Evolutionary conservation across 192 early-diverging fungal genomes (phyloP), one percentile per base, ranked within the genome.

Genomic region (Helicostylum pulchrum): DNA sequence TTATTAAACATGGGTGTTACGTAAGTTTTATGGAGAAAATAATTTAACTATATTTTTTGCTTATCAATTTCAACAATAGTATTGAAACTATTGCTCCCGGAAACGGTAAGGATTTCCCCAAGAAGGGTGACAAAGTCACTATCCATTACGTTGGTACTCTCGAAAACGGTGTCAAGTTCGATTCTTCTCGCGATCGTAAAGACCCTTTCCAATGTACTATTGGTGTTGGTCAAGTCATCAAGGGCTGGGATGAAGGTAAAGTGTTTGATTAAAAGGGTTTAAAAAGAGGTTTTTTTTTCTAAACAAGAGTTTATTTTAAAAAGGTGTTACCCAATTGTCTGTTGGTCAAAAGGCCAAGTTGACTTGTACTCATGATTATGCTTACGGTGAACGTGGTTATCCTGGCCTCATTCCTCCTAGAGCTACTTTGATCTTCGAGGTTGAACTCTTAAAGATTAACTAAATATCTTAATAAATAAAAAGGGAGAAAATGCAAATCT

Each of bases 241-340:
- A 81, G 58, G 93, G 81, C 14, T 85, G 82, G 80, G 80, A 85
- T 61, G 77, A 83, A 71, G 80, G 79, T 75, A 70, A 60, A 42
- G 60, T 26, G 4, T 31, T 11, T 31, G 6, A 26, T 23, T 26
- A 8, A 31, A 31, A 23, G 8, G 36, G 9, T 9, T 9, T 73
- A 70, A 60, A 42, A 10, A 39, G 14, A 26, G 7, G 19, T 17
- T n/a, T 3, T 44, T 26, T 26, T 26, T 26, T 26, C 26, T 26
- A 26, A 26, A 26, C 2, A 26, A n/a, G 17, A 21, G 20, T 6
- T 21, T 20, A 23, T 31, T 12, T 47, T 15, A 23, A 81, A n/a
- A 87, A 83, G 95, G 93, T 76, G 94, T 99, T 54, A 92, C 93
- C n/a, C 79, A 94, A 76, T 87, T 99, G 87, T 92, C 89, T 55